A percentile compares a stretch with the other conserved stretches of the same genome.
Conservation (phyloP, 2,329 filamentous ascomycete genomes). For the Trichophyton rubrum region DNA sequence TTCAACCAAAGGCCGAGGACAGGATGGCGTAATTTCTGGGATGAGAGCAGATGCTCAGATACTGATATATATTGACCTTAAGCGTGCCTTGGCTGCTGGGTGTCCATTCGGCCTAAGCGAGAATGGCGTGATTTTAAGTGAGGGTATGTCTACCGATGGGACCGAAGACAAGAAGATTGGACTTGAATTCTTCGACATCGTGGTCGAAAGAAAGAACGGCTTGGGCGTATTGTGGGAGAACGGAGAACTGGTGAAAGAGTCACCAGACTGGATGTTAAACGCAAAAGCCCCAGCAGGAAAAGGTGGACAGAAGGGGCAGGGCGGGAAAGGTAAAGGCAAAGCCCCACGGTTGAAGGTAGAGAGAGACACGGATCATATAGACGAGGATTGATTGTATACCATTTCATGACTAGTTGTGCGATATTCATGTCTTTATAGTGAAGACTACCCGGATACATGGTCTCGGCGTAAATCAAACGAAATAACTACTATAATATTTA, state of each 20-base stretch:
- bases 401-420: too few relatives aligned
- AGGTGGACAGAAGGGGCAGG: conserved; percentile 14
- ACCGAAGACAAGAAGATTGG: conserved; percentile 47
- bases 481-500: background rate
- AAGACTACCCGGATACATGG: background rate
- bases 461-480: background rate
- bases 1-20: conserved; percentile 12
- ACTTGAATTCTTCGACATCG: conserved; percentile 56
- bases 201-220: conserved; percentile 61
- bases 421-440: background rate
- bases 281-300: conserved; percentile 26
- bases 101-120: conserved; percentile 67
- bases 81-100: conserved; percentile 48
- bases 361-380: conserved; percentile 6
- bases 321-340: conserved; percentile 16
- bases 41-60: conserved; percentile 70
- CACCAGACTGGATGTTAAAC: conserved; percentile 31
- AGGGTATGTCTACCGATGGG: conserved; percentile 38
- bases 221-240: conserved; percentile 54
- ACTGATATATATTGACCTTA: conserved; percentile 63
- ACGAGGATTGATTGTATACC: background rate
- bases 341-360: conserved; percentile 8
- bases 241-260: conserved; percentile 41
- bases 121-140: conserved; percentile 59
- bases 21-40: conserved; percentile 53